Evolutionary conservation across 176 grass and related monocot genomes (phyloP).

Genomic region (Elymus sibiricus): DNA sequence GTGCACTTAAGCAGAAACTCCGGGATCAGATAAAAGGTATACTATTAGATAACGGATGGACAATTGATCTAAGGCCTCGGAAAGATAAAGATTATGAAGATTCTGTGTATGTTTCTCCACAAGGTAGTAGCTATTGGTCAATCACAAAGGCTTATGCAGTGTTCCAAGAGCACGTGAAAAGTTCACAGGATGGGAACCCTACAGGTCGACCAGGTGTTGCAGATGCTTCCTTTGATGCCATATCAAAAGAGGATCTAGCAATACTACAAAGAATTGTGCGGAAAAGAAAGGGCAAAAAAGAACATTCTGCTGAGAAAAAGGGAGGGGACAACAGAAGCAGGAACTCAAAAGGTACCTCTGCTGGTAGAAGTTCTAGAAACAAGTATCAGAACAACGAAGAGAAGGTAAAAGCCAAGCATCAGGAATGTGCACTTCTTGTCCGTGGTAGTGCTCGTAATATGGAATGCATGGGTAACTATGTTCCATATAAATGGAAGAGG

Average conservation of each 20-base stretch:
- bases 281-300: slow-evolving; percentile 53
- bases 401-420: slow-evolving; percentile 33
- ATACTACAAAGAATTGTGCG: slow-evolving; percentile 85
- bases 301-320: slow-evolving; percentile 50
- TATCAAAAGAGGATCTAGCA: slow-evolving; percentile 67
- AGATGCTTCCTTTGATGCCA: slow-evolving; percentile 23
- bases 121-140: slow-evolving; percentile 84
- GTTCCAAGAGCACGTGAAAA: slow-evolving; percentile 63
- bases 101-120: slow-evolving; percentile 80
- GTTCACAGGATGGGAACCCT: slow-evolving; percentile 26
- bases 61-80: slow-evolving; percentile 71
- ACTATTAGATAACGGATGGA: slow-evolving; percentile 82
- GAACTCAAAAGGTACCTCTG: slow-evolving; percentile 25
- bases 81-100: slow-evolving; percentile 76
- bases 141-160: slow-evolving; percentile 94
- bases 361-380: slow-evolving; percentile 28
- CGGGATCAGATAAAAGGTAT: slow-evolving; percentile 67
- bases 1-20: slow-evolving; percentile 63
- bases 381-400: slow-evolving; percentile 17
- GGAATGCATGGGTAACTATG: slow-evolving; percentile 51
- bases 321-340: slow-evolving; percentile 33
- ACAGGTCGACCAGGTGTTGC: background rate
- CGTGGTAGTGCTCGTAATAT: slow-evolving; percentile 37
- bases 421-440: slow-evolving; percentile 45
- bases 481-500: slow-evolving; percentile 72